These are phyloP conservation scores for Macadamia tetraphylla DNA, from an alignment of 164 flowering plant species.

Conservation along the genomic window DNA sequence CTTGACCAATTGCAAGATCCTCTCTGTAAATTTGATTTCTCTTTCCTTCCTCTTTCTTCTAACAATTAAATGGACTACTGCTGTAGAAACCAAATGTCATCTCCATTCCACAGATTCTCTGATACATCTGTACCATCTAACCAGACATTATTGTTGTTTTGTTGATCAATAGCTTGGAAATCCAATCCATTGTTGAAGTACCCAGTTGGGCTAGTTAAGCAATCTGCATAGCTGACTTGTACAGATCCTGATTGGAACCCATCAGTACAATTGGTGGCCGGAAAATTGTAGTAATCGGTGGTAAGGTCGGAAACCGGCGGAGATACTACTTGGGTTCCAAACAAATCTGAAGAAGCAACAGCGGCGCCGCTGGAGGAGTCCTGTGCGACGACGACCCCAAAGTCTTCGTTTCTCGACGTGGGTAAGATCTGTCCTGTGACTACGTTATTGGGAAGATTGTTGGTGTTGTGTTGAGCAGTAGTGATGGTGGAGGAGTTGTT, in stretches of 20 bases:
- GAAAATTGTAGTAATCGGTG: constrained; percentile 30
- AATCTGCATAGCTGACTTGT: constrained; percentile 23
- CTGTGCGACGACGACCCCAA: constrained; percentile 6
- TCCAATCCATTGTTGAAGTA: constrained; percentile 16
- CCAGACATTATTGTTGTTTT: constrained; percentile 6
- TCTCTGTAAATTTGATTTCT: no score
- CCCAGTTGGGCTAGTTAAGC: constrained; percentile 28
- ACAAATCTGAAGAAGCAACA: constrained; percentile 51
- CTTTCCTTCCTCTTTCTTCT: no score
- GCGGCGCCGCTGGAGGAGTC: constrained; percentile 39
- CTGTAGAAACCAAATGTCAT: constrained; percentile 52
- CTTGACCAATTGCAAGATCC: no score
- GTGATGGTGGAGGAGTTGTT: constrained; percentile 19
- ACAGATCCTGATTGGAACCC: constrained; percentile 22
- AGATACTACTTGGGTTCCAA: constrained; percentile 27
- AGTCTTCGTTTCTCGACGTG: neutral
- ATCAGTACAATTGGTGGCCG: constrained; percentile 22
- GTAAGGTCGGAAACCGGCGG: constrained; percentile 43
- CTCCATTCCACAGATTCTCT: constrained; percentile 58
- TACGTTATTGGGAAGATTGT: neutral
- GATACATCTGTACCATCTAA: constrained; percentile 35
- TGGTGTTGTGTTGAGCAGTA: constrained; percentile 3
- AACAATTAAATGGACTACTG: constrained; percentile 25
- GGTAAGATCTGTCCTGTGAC: neutral
- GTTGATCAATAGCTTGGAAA: constrained; percentile 11